Evolutionary conservation across 2,329 filamentous ascomycete species (phyloP).

Genomic region (Curvularia lunata): DNA sequence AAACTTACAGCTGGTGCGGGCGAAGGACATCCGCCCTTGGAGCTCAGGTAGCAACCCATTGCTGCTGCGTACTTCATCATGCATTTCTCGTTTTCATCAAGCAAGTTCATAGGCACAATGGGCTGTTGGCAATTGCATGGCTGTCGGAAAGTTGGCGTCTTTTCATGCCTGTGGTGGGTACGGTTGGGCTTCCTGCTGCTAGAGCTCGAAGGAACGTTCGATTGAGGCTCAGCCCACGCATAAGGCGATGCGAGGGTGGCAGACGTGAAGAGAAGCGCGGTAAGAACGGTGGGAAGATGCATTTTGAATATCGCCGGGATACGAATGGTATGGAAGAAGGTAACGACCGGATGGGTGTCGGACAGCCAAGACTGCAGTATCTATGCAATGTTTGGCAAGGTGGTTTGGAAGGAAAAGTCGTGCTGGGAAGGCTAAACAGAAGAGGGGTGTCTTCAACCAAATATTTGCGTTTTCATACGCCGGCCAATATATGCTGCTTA

Average conservation of each 20-base stretch:
- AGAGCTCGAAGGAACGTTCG: conserved; percentile 9
- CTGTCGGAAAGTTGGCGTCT: conserved; percentile 37
- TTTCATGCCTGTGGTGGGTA: conserved; percentile 24
- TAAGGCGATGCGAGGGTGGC: conserved; percentile 26
- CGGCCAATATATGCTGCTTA: conserved; percentile 3
- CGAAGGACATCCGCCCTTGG: conserved; percentile 27
- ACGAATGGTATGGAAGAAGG: not conserved
- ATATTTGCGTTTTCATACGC: not conserved
- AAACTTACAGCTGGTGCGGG: conserved; percentile 25
- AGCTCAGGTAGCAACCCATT: conserved; percentile 25
- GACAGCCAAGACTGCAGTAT: conserved; percentile 6
- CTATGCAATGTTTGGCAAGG: not conserved
- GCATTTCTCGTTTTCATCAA: conserved; percentile 32
- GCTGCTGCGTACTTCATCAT: conserved; percentile 24
- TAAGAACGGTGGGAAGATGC: conserved; percentile 22
- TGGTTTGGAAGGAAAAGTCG: not conserved
- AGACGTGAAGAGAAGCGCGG: conserved; percentile 24
- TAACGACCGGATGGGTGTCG: not conserved
- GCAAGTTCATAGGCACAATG: conserved; percentile 33
- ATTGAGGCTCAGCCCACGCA: conserved; percentile 24
- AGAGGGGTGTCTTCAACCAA: conserved; percentile 1
- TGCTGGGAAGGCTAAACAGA: not conserved
- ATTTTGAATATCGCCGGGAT: conserved; percentile 17
- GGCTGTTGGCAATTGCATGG: conserved; percentile 34
- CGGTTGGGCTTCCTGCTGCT: conserved; percentile 10